Evolutionary conservation across 192 early-diverging fungal species (phyloP).

Genomic region (Dispira simplex): DNA sequence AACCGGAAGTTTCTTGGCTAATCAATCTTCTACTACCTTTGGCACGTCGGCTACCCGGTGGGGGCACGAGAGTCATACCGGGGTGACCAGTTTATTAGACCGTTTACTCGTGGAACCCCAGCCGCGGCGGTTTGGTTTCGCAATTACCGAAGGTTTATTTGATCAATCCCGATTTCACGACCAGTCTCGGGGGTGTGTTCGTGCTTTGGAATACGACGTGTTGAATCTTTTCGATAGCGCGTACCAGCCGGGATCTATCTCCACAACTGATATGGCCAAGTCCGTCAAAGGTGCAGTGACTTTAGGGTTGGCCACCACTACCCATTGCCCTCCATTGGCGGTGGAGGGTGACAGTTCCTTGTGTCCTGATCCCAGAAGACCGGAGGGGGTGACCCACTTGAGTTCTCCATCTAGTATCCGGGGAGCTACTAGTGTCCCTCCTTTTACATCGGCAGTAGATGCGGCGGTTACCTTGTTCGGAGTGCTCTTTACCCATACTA

Average conservation of each 20-base stretch:
- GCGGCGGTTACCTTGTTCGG: conserved; percentile 64
- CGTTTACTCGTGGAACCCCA: conserved; percentile 11
- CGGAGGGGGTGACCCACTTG: background rate
- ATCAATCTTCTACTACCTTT: background rate
- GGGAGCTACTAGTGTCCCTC: conserved; percentile 1
- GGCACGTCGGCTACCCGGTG: conserved; percentile 19
- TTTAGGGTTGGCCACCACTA: too few relatives aligned
- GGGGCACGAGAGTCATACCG: conserved; percentile 25
- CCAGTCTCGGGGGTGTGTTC: background rate
- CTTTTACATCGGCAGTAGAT: conserved; percentile 50
- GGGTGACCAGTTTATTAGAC: conserved; percentile 20
- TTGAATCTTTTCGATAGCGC: background rate
- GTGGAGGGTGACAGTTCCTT: too few relatives aligned
- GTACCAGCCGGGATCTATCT: background rate
- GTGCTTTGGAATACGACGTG: conserved; percentile 7
- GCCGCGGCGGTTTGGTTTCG: conserved; percentile 4
- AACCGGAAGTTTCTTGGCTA: background rate
- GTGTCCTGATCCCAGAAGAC: background rate
- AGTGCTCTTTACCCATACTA: conserved; percentile 49
- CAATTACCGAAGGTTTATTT: conserved; percentile 9
- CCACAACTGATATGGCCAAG: background rate
- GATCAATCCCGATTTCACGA: background rate
- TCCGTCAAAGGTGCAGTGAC: background rate
- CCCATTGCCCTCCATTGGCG: background rate
- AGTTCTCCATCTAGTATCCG: conserved; percentile 4